Base-by-base conservation (phyloP, 1,284 basidiomycete species). In the Ceratobasidium sp. region DNA sequence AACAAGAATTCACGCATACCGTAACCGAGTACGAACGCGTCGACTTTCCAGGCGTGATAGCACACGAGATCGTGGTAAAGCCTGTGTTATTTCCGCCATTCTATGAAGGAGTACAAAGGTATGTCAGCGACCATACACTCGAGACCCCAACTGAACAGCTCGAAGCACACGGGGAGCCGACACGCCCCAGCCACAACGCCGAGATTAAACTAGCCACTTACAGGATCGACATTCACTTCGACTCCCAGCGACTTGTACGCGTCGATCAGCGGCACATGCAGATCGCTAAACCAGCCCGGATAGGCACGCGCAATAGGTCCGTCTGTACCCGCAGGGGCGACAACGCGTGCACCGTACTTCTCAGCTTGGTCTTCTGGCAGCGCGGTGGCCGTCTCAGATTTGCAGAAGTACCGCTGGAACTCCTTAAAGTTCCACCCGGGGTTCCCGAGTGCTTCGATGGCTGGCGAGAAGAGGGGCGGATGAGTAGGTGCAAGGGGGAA, bases 361-460 rank as follows among this genome's bases (percentile, higher is more conserved):
- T 46, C 44, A 9, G 64, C 64, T 18, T 35, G 43, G n/a, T 57
- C 64, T 11, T 69, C 64, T 46, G 64, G 64, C 16, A 69, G 52
- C 21, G 64, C 49, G 52, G 55, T 52, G 38, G 52, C 52, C 35
- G 64, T 69, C 14, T 69, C 64, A 43, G 50, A 57, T 44, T 69
- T 69, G 30, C 52, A 69, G 21, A 71, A 58, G 50, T 74, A 74
- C 8, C 23, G 35, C 23, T 71, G 63, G 21, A 67, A 59, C n/a
- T 47, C 38, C 16, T 55, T 32, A 50, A 67, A 74, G 26, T 66
- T 64, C 73, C 73, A 74, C 13, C 72, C 72, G 38, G 61, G 61
- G 38, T 67, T 73, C 8, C 72, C 72, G 54, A 73, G 62, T 23
- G 28, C 35, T 55, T 73, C 72, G 21, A 73, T n/a, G 7, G 72